Percentiles rank a stretch among this genome's conserved stretches.
Conservation (phyloP, 176 grass and related monocot genomes). For the Dactylis glomerata region DNA sequence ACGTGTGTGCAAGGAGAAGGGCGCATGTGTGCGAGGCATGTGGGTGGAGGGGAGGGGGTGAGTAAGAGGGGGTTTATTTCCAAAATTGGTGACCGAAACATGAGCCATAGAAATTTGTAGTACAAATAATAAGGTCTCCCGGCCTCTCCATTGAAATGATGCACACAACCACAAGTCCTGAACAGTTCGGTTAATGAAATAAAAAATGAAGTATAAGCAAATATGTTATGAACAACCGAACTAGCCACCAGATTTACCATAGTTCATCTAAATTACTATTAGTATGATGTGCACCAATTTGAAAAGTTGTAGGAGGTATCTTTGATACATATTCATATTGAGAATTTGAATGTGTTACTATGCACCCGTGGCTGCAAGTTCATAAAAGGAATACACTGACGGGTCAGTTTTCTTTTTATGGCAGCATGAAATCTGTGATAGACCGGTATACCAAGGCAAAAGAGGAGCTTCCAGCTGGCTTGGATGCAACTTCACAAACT, state of each 20-base stretch:
- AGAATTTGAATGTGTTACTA: background rate
- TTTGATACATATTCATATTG: background rate
- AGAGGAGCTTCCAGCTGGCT: conserved; percentile 34
- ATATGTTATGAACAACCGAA: too few species aligned
- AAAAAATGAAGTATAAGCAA: background rate
- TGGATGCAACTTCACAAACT: conserved; percentile 45
- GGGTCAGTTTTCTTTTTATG: background rate
- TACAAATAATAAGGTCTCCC: background rate
- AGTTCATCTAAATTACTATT: too few species aligned
- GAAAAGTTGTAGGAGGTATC: background rate
- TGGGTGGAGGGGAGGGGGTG: background rate
- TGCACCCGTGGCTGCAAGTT: background rate
- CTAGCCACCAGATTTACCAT: too few species aligned
- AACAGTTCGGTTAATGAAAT: background rate
- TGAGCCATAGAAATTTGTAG: too few species aligned
- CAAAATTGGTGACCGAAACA: background rate
- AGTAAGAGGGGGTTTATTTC: too few species aligned
- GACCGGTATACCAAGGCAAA: conserved; percentile 60
- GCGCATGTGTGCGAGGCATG: background rate
- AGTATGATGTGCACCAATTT: too few species aligned
- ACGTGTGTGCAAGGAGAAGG: background rate
- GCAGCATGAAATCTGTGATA: conserved; percentile 67
- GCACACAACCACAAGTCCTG: background rate
- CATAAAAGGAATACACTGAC: conserved; percentile 14
- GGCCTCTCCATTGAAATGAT: background rate